These are phyloP conservation scores for Terfezia claveryi DNA, from an alignment of 495 filamentous ascomycete genomes.

Conservation along the genomic window DNA sequence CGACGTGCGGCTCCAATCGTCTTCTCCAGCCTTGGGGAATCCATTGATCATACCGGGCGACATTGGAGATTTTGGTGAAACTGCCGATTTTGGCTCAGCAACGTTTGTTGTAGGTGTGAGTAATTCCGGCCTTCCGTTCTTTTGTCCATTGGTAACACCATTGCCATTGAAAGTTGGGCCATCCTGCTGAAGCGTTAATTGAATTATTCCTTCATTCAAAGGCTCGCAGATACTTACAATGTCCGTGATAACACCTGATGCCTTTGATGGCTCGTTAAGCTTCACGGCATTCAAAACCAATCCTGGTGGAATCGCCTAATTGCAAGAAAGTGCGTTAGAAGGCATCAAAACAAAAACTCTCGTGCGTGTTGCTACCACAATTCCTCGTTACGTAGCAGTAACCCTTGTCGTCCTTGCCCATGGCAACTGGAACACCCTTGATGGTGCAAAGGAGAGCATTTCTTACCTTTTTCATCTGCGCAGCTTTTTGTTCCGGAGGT, in stretches of 20 bases:
- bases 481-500: slow-evolving; percentile 59
- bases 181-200: slow-evolving; percentile 6
- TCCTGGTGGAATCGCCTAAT: not conserved
- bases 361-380: not conserved
- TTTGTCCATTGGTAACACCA: slow-evolving; percentile 8
- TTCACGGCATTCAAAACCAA: not conserved
- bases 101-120: not conserved
- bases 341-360: not conserved
- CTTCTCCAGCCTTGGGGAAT: slow-evolving; percentile 38
- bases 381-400: not conserved
- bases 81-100: not conserved
- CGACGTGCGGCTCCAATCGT: slow-evolving; percentile 47
- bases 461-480: slow-evolving; percentile 50
- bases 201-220: not conserved
- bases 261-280: not conserved
- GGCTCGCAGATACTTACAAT: not conserved
- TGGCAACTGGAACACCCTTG: not conserved
- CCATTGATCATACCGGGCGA: slow-evolving; percentile 24
- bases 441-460: not conserved
- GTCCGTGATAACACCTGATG: not conserved
- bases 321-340: not conserved
- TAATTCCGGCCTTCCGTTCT: not conserved
- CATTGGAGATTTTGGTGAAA: slow-evolving; percentile 1
- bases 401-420: too few species aligned
- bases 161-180: slow-evolving; percentile 2